Conservation (phyloP, 139 green algal genomes). For the Volvox reticuliferus region DNA sequence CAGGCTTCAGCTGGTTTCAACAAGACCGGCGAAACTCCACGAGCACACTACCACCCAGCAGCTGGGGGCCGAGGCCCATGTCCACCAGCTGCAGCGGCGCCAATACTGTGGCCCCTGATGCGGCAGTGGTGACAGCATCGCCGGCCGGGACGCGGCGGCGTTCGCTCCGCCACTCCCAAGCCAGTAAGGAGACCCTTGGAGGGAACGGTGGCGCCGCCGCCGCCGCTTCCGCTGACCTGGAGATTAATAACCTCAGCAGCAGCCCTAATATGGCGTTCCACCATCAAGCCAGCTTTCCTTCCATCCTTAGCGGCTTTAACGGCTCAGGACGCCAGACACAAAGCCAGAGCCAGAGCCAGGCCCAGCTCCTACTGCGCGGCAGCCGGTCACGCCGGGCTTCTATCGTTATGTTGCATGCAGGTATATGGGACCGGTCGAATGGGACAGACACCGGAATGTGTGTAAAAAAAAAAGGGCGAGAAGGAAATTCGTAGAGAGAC, state of each 20-base stretch:
- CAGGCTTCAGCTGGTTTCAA: too few relatives aligned
- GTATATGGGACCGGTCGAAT: neutral
- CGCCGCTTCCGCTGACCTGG: neutral
- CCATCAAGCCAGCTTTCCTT: neutral
- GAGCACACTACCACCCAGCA: too few relatives aligned
- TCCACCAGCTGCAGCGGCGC: neutral
- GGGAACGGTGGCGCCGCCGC: neutral
- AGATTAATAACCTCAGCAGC: neutral
- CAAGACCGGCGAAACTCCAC: too few relatives aligned
- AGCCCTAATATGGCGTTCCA: neutral
- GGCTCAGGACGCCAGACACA: neutral
- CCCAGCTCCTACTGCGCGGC: too few relatives aligned
- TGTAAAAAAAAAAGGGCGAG: too few relatives aligned
- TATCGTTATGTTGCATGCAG: conserved; percentile 17
- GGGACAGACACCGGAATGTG: too few relatives aligned
- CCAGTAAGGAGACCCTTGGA: neutral
- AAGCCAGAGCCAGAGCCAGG: neutral
- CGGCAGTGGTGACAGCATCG: neutral
- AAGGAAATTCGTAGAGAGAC: too few relatives aligned
- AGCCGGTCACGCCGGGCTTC: conserved; percentile 1
- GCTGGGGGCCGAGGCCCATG: too few relatives aligned
- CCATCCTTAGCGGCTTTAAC: too few relatives aligned
- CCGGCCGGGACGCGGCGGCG: neutral
- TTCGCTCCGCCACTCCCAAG: neutral
- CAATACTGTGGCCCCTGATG: neutral